phyloP scores from a whole-genome alignment of 2,329 filamentous ascomycete species.

The Westerdykella aurantiaca region DNA sequence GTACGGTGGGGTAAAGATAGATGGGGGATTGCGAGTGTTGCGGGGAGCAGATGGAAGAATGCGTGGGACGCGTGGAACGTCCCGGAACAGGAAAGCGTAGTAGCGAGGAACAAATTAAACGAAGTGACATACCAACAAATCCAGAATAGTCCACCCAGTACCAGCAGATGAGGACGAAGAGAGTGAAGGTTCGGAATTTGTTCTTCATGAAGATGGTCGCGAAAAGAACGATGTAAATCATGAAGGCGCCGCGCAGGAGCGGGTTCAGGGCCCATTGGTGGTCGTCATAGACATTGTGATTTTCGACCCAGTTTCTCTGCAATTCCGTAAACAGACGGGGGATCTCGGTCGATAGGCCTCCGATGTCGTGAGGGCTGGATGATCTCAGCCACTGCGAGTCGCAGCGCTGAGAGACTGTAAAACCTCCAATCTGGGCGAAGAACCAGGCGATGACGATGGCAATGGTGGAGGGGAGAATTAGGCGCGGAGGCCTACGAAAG shows the following conservation, averaged over 20 bases:
- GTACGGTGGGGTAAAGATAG: background rate
- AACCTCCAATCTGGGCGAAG: slow-evolving; percentile 46
- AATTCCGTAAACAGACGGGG: slow-evolving; percentile 43
- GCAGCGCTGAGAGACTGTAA: slow-evolving; percentile 43
- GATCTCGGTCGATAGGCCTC: slow-evolving; percentile 43
- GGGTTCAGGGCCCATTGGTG: slow-evolving; percentile 53
- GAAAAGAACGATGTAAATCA: slow-evolving; percentile 46
- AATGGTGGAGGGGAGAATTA: slow-evolving; percentile 49
- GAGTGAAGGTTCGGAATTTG: slow-evolving; percentile 44
- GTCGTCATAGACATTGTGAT: slow-evolving; percentile 49
- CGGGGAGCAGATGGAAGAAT: too few relatives aligned
- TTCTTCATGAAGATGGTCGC: slow-evolving; percentile 47
- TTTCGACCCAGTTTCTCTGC: slow-evolving; percentile 47
- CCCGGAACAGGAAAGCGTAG: too few relatives aligned
- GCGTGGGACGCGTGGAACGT: too few relatives aligned
- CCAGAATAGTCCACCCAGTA: slow-evolving; percentile 45
- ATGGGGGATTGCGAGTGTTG: background rate
- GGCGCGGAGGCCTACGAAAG: slow-evolving; percentile 49
- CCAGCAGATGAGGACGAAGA: slow-evolving; percentile 44
- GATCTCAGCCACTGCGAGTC: slow-evolving; percentile 51
- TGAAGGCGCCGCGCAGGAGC: slow-evolving; percentile 46
- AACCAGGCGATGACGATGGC: slow-evolving; percentile 48
- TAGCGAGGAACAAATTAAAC: background rate
- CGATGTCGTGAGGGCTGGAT: slow-evolving; percentile 43
- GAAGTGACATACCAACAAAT: slow-evolving; percentile 40